Base-by-base conservation (phyloP, 2,329 filamentous ascomycete species). In the Pochonia chlamydosporia region DNA sequence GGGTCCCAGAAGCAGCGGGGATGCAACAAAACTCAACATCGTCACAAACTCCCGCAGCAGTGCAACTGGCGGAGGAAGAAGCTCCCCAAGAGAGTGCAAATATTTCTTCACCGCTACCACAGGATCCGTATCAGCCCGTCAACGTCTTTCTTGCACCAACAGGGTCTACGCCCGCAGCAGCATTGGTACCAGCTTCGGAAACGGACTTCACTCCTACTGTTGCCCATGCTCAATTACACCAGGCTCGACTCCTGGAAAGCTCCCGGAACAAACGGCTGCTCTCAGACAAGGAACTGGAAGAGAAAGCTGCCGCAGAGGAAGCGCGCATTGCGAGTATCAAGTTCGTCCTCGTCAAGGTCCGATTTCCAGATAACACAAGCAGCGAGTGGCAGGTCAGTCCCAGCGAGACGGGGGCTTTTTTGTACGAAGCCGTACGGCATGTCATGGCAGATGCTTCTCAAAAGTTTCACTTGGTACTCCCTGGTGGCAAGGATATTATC, bases 331-430 rank as follows among this genome's bases (percentile, higher is more conserved):
- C 83, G 5, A 75, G 78, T 5, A 75, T 91, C 50, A 81, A 78
- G 43, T 79, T 80, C 26, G 79, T 95, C 26, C 76, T 81, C 24
- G 75, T 97, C 53, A 89, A 87, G 54, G 79, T 96, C 42, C 85
- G 91, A 23, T 91, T 96, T 56, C 92, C 92, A 0, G 91, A 97
- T 62, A 87, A 91, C 56, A 87, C 83, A 48, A 82, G 84, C 45
- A 81, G 90, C 26, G 81, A 89, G 44, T 84, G 84, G 68, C 77
- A 75, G n/a, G 82, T 95, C 54, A 76, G 74, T 2, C 80, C 81
- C 18, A 63, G 72, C 1, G 84, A 91, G 45, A 89, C 87, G 0
- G 86, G 84, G 1, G 73, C 76, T 3, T 77, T 79, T 43, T 71
- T 99, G 2, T 89, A 97, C 66, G 71, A 74, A 13, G 89, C 86